phyloP scores from a whole-genome alignment of 768 basidiomycete species.

The Boletus edulis region DNA sequence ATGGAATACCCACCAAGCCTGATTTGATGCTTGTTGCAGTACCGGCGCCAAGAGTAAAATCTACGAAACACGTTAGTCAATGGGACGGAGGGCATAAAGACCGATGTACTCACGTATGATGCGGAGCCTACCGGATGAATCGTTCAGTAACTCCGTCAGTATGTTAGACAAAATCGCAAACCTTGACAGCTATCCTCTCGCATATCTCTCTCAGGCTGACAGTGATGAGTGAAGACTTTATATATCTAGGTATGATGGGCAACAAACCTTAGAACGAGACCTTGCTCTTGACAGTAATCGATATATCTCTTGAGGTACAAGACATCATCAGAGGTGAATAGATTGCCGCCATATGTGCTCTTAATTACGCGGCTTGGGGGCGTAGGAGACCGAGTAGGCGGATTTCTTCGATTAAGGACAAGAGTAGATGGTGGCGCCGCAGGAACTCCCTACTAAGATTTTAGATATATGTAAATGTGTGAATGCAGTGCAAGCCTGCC shows the following conservation, averaged over 20 bases:
- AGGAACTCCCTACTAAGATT: constrained; percentile 46
- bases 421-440: constrained; percentile 65
- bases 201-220: constrained; percentile 72
- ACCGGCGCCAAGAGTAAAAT: constrained; percentile 89
- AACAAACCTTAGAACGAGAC: constrained; percentile 70
- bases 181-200: constrained; percentile 83
- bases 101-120: constrained; percentile 66
- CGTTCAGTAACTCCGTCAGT: neutral
- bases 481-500: constrained; percentile 32
- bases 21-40: constrained; percentile 92
- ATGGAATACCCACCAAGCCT: constrained; percentile 83
- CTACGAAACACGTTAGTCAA: constrained; percentile 34
- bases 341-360: constrained; percentile 86
- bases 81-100: neutral
- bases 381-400: constrained; percentile 76
- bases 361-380: constrained; percentile 82
- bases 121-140: constrained; percentile 58
- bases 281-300: constrained; percentile 87
- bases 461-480: neutral
- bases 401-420: constrained; percentile 62
- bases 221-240: constrained; percentile 23
- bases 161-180: constrained; percentile 24
- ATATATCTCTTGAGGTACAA: constrained; percentile 84
- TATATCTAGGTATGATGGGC: neutral
- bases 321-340: constrained; percentile 84